Base-by-base conservation (phyloP, 768 basidiomycete species). In the Naganishia onofrii region DNA sequence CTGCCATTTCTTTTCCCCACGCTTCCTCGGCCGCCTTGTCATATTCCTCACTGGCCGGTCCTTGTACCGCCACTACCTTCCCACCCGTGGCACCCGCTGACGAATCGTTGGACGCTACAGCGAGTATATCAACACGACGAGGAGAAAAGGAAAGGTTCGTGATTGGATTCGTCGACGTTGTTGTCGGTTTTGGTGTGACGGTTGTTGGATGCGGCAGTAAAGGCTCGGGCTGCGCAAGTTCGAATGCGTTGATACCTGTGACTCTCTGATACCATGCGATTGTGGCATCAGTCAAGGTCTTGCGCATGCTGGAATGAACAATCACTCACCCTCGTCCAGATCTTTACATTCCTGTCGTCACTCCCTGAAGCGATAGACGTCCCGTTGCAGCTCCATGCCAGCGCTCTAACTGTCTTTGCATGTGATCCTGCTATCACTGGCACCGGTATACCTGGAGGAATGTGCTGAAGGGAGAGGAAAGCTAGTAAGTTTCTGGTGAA, bases 301-400 rank as follows among this genome's bases (percentile, higher is more conserved):
- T 38, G 29, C 19, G 10, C 28, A 23, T 4, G 36, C 17, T 9
- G 26, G n/a, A 42, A 42, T 38, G 57, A 58, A 34, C 19, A n/a
- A n/a, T 13, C 7, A 42, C 68, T 69, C 44, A 69, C 68, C 48
- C 60, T 69, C 46, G 68, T 64, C 69, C 69, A 70, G 54, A 70
- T 64, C 60, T 70, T 70, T 51, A 70, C 63, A 32, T 56, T 65
- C 29, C 54, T 64, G 29, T 70, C 69, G 29, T 70, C 69, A 23
- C 69, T 46, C 10, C 69, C 69, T 9, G 69, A 64, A 5, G 69
- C 69, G 1, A 70, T 31, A 42, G 28, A 23, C 15, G 23, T n/a
- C 1, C 69, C 69, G 26, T 70, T 60, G 31, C 69, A 70, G 28
- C 60, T 64, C 69, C 69, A 70, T 17, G 69, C 58, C 5, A 63